A percentile compares a stretch with the other conserved stretches of the same genome.
Conservation (phyloP, 2,329 filamentous ascomycete genomes). For the Colletotrichum sp. region DNA sequence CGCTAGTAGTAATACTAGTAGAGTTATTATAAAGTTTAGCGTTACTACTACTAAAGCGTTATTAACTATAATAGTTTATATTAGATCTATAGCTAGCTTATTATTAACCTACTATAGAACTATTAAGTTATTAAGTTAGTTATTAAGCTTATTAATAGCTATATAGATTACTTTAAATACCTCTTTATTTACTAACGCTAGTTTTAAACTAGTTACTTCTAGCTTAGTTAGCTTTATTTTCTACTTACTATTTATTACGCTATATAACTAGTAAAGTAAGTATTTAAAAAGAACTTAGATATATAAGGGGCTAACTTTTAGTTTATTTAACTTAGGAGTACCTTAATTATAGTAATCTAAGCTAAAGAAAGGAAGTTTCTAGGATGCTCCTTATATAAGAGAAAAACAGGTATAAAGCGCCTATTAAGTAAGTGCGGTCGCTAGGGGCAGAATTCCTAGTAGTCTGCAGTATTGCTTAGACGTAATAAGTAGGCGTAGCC, state of each 20-base stretch:
- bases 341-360: no score
- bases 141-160: background rate
- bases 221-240: background rate
- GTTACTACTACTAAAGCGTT: background rate
- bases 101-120: background rate
- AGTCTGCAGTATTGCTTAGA: no score
- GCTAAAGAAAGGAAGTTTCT: no score
- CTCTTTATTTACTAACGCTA: background rate
- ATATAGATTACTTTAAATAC: background rate
- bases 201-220: background rate
- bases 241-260: background rate
- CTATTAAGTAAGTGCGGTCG: no score
- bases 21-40: background rate
- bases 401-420: no score
- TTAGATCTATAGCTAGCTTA: background rate
- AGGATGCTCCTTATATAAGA: no score
- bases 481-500: no score
- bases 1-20: no score
- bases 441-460: no score
- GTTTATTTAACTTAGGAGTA: no score
- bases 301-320: no score
- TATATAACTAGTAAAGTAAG: background rate
- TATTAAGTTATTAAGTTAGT: background rate
- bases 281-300: no score
- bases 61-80: background rate